Percentiles rank a stretch among this genome's conserved stretches.
These are phyloP conservation scores for Oryza longistaminata DNA, from an alignment of 176 grass and related monocot genomes.

Conservation along the genomic window DNA sequence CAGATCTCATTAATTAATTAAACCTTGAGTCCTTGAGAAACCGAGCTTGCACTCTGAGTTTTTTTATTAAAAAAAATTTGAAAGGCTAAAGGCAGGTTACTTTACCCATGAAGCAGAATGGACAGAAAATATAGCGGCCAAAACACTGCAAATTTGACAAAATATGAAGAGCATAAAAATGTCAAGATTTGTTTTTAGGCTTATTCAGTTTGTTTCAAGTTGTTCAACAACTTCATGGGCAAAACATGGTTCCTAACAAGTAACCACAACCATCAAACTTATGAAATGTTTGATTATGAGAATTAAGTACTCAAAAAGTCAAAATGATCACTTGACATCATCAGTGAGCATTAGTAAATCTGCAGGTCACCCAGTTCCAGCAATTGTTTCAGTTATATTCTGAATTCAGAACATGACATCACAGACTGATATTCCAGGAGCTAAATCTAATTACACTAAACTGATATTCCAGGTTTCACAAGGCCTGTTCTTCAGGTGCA, in stretches of 20 bases:
- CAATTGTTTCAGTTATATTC: not conserved
- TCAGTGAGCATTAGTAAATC: not conserved
- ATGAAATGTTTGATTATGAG: not conserved
- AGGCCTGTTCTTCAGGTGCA: not conserved
- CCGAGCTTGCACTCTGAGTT: not conserved
- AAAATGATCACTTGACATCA: not conserved
- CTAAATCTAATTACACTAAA: conserved; percentile 6
- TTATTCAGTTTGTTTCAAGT: not conserved
- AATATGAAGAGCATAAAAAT: not conserved
- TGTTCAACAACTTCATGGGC: not conserved
- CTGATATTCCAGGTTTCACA: not conserved
- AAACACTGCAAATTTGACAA: not conserved
- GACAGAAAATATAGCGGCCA: not conserved
- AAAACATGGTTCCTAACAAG: not conserved
- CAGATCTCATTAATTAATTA: not conserved
- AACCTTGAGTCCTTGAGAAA: not conserved
- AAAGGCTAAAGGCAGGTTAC: too few species aligned
- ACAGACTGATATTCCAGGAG: not conserved
- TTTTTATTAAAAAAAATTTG: too few species aligned
- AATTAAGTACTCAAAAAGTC: not conserved
- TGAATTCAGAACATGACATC: not conserved
- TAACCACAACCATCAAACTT: not conserved
- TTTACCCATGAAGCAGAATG: too few species aligned
- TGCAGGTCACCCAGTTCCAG: not conserved
- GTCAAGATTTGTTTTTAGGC: not conserved